Conservation (phyloP, 2,329 filamentous ascomycete species). For the Fusarium sp. region DNA sequence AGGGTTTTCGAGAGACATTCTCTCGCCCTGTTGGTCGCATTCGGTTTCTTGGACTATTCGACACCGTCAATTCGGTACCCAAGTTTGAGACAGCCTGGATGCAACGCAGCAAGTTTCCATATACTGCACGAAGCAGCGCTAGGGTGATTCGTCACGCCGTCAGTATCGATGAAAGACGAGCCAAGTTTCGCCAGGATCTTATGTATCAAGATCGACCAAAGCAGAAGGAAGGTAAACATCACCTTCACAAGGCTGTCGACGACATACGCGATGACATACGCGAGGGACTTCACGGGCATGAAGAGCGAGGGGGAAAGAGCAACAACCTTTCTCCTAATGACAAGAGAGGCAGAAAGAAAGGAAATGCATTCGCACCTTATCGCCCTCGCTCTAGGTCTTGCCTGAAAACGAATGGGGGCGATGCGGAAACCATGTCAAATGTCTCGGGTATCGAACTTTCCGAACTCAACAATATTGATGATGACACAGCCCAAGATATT, state of each 20-base stretch:
- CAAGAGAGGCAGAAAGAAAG: constrained; percentile 11
- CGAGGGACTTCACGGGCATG: constrained; percentile 24
- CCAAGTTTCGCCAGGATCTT: constrained; percentile 79
- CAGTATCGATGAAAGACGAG: constrained; percentile 77
- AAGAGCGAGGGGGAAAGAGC: constrained; percentile 32
- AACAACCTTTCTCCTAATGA: constrained; percentile 35
- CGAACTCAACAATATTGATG: constrained; percentile 56
- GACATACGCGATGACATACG: constrained; percentile 41
- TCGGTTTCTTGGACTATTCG: constrained; percentile 82
- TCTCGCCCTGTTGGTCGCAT: constrained; percentile 80
- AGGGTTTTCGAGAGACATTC: constrained; percentile 84
- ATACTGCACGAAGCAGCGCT: constrained; percentile 69
- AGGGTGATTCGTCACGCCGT: constrained; percentile 77
- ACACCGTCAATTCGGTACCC: constrained; percentile 85
- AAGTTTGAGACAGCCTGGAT: constrained; percentile 82
- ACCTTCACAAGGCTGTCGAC: constrained; percentile 43
- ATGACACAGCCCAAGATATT: constrained; percentile 74
- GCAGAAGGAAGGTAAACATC: constrained; percentile 37
- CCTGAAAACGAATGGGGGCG: constrained; percentile 45
- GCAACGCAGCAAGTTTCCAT: constrained; percentile 82
- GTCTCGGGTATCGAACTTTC: constrained; percentile 49
- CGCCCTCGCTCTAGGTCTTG: constrained; percentile 57
- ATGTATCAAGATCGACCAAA: constrained; percentile 65
- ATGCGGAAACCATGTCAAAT: constrained; percentile 50
- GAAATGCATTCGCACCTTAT: constrained; percentile 55